These are phyloP conservation scores for Verticillium zaregamsianum DNA, from an alignment of 2,329 filamentous ascomycete species.

Conservation along the genomic window DNA sequence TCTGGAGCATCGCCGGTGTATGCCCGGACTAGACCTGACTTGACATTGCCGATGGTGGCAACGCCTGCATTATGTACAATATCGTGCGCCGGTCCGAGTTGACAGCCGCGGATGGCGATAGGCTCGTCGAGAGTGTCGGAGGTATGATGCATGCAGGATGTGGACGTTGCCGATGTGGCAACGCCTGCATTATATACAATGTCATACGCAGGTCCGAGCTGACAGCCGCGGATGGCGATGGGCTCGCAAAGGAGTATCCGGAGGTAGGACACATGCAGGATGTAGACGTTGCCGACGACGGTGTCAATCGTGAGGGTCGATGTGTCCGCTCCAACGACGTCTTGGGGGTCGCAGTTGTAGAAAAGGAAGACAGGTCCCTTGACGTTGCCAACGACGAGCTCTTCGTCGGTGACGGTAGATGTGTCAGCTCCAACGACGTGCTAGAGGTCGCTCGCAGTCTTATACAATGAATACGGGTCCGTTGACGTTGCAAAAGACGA, in stretches of 20 bases:
- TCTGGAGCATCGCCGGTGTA: not conserved
- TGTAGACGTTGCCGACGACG: no score
- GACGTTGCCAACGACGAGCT: not conserved
- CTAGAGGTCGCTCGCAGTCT: no score
- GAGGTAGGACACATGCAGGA: no score
- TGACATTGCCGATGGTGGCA: not conserved
- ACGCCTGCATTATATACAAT: no score
- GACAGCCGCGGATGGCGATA: not conserved
- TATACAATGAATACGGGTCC: no score
- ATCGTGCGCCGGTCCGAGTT: not conserved
- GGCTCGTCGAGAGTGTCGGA: not conserved
- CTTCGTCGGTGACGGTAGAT: not conserved
- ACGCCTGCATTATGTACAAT: not conserved
- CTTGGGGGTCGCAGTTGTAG: not conserved
- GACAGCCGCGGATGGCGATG: no score
- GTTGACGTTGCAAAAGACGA: no score
- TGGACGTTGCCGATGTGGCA: no score
- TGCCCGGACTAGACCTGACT: not conserved
- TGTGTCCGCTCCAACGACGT: not conserved
- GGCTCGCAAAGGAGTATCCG: no score
- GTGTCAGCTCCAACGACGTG: no score
- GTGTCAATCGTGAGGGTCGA: not conserved
- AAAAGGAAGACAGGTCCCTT: not conserved
- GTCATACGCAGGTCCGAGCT: no score
- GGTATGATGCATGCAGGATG: not conserved